Percentiles rank a stretch among this genome's conserved stretches.
Conservation (phyloP, 345 rosid genomes). For the Aquilaria sinensis region DNA sequence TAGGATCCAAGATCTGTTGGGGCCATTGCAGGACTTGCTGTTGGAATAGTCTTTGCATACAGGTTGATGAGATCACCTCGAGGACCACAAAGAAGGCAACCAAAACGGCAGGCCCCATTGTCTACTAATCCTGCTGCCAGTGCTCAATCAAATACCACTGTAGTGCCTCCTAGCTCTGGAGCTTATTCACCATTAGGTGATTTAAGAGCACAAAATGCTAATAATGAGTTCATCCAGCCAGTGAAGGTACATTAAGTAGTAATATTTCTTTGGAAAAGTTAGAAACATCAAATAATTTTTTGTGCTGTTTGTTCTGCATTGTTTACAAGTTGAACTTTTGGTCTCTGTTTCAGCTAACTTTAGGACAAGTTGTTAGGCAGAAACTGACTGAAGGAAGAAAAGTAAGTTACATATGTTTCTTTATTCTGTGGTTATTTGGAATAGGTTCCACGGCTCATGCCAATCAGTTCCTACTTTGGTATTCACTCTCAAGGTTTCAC, state of each 20-base stretch:
- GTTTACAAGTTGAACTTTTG: no score
- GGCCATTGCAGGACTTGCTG: constrained; percentile 92
- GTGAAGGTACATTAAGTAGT: constrained; percentile 33
- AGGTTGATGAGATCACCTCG: constrained; percentile 67
- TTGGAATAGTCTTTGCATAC: constrained; percentile 84
- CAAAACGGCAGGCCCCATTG: constrained; percentile 54
- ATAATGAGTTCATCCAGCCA: constrained; percentile 73
- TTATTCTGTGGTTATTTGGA: neutral
- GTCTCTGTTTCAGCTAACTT: constrained; percentile 42
- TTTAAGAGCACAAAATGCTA: constrained; percentile 48
- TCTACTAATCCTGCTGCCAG: constrained; percentile 36
- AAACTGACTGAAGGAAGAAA: constrained; percentile 89
- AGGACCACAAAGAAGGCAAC: constrained; percentile 63
- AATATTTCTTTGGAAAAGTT: neutral
- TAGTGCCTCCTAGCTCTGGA: constrained; percentile 22
- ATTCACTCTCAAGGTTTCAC: neutral
- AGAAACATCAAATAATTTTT: neutral
- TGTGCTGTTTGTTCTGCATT: neutral
- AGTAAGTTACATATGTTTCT: constrained; percentile 31
- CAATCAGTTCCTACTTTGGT: no score
- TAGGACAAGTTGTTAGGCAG: constrained; percentile 83
- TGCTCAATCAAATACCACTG: constrained; percentile 35
- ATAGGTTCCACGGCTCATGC: no score
- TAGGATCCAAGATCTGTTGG: constrained; percentile 91
- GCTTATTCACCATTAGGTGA: constrained; percentile 45